Conservation (phyloP, 768 basidiomycete species). For the Sporobolomyces phaffii region DNA sequence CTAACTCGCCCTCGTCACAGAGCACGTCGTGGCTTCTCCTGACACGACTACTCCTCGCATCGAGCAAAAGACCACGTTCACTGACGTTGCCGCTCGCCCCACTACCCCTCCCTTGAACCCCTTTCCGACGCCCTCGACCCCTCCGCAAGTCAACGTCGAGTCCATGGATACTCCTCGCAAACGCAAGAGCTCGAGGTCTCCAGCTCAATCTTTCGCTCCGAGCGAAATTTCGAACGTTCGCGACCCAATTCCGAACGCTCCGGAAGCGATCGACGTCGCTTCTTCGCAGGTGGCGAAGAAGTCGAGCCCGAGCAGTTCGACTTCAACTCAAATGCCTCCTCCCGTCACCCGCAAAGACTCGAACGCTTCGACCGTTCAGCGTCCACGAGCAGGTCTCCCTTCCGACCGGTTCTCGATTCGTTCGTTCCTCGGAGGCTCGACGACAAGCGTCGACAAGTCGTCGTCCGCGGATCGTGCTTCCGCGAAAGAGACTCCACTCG, state of each 20-base stretch:
- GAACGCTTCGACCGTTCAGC: conserved; percentile 14
- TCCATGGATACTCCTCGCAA: conserved; percentile 25
- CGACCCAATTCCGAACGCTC: background rate
- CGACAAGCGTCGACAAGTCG: background rate
- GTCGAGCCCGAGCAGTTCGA: background rate
- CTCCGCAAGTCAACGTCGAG: background rate
- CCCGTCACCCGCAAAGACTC: conserved; percentile 3
- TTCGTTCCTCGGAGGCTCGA: conserved; percentile 33
- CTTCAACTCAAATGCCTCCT: background rate
- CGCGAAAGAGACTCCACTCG: too few relatives aligned
- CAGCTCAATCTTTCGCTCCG: conserved; percentile 5
- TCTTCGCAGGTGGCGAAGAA: background rate
- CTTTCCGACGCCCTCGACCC: conserved; percentile 17
- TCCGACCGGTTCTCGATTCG: conserved; percentile 40
- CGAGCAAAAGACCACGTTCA: too few relatives aligned
- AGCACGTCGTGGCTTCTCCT: background rate
- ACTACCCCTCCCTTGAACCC: conserved; percentile 17
- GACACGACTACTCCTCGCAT: background rate
- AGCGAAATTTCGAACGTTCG: background rate
- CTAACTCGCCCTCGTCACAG: background rate
- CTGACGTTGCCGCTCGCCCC: background rate
- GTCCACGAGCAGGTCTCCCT: conserved; percentile 25
- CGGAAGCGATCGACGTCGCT: background rate
- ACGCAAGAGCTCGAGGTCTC: conserved; percentile 37
- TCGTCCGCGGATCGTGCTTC: background rate